Conservation (phyloP, 2,329 filamentous ascomycete species). For the Ceratocystiopsis minuta region DNA sequence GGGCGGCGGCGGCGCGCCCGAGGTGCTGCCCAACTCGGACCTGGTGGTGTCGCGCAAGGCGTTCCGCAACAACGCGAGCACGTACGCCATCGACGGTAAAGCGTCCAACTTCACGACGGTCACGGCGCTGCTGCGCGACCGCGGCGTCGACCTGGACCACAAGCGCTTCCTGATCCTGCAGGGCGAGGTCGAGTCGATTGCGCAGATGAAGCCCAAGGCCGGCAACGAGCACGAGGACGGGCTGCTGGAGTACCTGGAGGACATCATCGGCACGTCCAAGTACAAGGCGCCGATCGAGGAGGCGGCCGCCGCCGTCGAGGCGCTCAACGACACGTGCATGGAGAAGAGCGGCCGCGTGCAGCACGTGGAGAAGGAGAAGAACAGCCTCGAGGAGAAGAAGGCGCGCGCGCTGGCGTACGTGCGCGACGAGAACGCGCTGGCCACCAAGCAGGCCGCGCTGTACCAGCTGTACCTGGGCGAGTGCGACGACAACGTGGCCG, state of each 20-base stretch:
- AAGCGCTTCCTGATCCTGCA: constrained; percentile 96
- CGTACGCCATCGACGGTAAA: constrained; percentile 88
- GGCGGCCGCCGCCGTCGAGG: constrained; percentile 74
- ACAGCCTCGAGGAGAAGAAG: constrained; percentile 85
- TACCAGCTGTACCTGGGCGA: constrained; percentile 86
- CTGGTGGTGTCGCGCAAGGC: constrained; percentile 79
- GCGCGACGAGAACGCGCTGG: constrained; percentile 81
- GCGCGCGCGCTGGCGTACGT: constrained; percentile 81
- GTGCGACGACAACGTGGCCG: constrained; percentile 71
- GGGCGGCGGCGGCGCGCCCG: constrained; percentile 41
- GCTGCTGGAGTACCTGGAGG: constrained; percentile 87
- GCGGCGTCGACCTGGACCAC: constrained; percentile 89
- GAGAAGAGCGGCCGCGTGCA: constrained; percentile 93
- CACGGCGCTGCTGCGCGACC: constrained; percentile 67
- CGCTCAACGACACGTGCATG: constrained; percentile 80
- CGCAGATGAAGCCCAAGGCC: constrained; percentile 97
- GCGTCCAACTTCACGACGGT: constrained; percentile 86
- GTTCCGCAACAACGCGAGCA: constrained; percentile 96
- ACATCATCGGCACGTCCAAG: constrained; percentile 96
- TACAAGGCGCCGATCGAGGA: constrained; percentile 97
- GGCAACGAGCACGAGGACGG: constrained; percentile 91
- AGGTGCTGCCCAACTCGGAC: constrained; percentile 66
- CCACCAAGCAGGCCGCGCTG: constrained; percentile 72
- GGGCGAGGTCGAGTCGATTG: constrained; percentile 95
- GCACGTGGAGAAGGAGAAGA: constrained; percentile 95